Conservation (phyloP, 139 green algal species). For the Tetratostichococcus sp. region DNA sequence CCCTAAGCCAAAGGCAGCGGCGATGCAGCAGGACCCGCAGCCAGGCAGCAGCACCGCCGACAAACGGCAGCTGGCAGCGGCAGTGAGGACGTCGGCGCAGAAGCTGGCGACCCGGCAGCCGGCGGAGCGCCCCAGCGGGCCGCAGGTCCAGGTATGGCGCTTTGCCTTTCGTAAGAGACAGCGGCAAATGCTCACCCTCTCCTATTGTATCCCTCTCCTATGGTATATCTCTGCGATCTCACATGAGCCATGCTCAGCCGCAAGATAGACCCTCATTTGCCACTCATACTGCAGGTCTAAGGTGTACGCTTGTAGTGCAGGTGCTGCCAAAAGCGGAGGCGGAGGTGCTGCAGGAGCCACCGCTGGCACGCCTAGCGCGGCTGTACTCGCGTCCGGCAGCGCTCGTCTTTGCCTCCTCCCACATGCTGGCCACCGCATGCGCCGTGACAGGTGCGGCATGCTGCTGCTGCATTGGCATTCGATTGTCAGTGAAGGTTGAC, state of each 20-base stretch:
- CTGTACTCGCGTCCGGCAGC: slow-evolving; percentile 23
- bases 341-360: neutral
- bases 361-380: neutral
- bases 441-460: slow-evolving; percentile 30
- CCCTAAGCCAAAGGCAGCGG: neutral
- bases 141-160: neutral
- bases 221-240: too few relatives aligned
- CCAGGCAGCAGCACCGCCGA: too few relatives aligned
- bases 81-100: neutral
- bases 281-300: too few relatives aligned
- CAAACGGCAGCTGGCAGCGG: neutral
- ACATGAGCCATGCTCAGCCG: too few relatives aligned
- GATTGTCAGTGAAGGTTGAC: too few relatives aligned
- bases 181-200: too few relatives aligned
- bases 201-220: too few relatives aligned
- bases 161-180: too few relatives aligned
- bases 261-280: too few relatives aligned
- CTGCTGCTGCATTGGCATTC: neutral
- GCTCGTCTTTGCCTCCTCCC: slow-evolving; percentile 38
- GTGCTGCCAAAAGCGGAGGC: neutral
- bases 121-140: too few relatives aligned
- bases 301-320: too few relatives aligned
- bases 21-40: neutral
- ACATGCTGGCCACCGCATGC: slow-evolving; percentile 26
- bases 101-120: neutral